These are phyloP conservation scores for Wickerhamiella parazyma DNA, from an alignment of 805 yeast species.

Conservation along the genomic window DNA sequence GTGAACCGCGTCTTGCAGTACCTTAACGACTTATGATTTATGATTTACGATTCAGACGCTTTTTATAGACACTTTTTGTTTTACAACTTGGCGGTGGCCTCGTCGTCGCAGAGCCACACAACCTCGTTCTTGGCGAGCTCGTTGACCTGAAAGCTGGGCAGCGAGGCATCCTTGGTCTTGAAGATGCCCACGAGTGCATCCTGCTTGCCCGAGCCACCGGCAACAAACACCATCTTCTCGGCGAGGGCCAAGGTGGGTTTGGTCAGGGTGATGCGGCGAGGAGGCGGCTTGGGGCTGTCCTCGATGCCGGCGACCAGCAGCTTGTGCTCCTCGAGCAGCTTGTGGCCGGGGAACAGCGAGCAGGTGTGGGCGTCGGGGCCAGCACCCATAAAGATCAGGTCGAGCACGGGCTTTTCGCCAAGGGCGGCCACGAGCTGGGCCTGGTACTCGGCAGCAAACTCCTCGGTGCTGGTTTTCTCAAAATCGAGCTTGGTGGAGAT, in stretches of 20 bases:
- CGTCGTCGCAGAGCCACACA: conserved; percentile 71
- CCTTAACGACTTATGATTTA: conserved; percentile 9
- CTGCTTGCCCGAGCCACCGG: conserved; percentile 80
- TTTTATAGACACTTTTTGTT: no score
- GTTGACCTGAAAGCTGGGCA: conserved; percentile 67
- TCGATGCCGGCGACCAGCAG: conserved; percentile 47
- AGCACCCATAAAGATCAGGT: conserved; percentile 68
- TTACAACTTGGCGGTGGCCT: conserved; percentile 42
- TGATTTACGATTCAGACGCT: background rate
- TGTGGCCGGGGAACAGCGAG: conserved; percentile 80
- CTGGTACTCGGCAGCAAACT: conserved; percentile 53
- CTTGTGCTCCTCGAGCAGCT: conserved; percentile 41
- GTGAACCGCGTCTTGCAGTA: conserved; percentile 20
- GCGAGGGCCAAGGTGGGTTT: conserved; percentile 55
- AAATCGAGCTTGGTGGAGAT: conserved; percentile 47
- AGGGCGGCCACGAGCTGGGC: conserved; percentile 39
- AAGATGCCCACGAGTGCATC: conserved; percentile 59
- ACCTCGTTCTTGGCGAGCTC: conserved; percentile 37
- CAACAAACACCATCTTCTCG: conserved; percentile 57
- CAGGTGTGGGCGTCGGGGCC: conserved; percentile 97
- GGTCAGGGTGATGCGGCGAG: conserved; percentile 78
- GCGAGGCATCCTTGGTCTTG: conserved; percentile 27
- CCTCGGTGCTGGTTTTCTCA: conserved; percentile 38
- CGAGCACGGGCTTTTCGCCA: conserved; percentile 28
- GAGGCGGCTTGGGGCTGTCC: conserved; percentile 90